These are phyloP conservation scores for Penicillium brevicompactum DNA, from an alignment of 2,329 filamentous ascomycete species.

Conservation along the genomic window DNA sequence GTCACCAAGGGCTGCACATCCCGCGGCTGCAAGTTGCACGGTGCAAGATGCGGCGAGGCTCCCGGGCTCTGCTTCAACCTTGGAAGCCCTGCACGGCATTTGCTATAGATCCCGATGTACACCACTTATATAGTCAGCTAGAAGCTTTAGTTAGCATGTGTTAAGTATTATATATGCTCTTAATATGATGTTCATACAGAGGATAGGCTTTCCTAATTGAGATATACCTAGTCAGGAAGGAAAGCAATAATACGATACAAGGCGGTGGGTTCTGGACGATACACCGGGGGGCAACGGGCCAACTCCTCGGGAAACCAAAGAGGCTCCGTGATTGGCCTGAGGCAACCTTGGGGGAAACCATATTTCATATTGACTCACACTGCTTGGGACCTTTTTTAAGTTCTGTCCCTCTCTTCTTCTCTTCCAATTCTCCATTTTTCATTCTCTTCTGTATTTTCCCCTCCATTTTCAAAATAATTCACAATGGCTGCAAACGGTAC, in stretches of 20 bases:
- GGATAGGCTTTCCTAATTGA: too few species aligned
- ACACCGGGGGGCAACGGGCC: not conserved
- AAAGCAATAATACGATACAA: not conserved
- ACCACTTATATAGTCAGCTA: too few species aligned
- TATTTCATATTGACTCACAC: constrained; percentile 26
- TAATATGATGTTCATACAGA: too few species aligned
- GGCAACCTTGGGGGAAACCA: constrained; percentile 21
- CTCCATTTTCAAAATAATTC: constrained; percentile 4
- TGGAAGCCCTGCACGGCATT: too few species aligned
- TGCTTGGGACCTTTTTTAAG: not conserved
- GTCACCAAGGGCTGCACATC: not conserved
- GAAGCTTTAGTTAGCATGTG: too few species aligned
- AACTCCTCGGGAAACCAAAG: constrained; percentile 15
- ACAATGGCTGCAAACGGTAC: constrained; percentile 42
- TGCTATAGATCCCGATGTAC: too few species aligned
- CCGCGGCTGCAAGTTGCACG: too few species aligned
- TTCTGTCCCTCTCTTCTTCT: constrained; percentile 4
- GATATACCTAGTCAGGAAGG: too few species aligned
- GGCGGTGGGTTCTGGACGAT: constrained; percentile 12
- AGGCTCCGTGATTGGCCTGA: constrained; percentile 13
- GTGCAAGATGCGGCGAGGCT: too few species aligned
- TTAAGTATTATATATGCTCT: too few species aligned
- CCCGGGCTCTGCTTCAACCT: too few species aligned
- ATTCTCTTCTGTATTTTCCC: constrained; percentile 5
- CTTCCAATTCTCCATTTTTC: constrained; percentile 9